phyloP scores from a whole-genome alignment of 2,329 filamentous ascomycete species.

The Aspergillus amoenus region DNA sequence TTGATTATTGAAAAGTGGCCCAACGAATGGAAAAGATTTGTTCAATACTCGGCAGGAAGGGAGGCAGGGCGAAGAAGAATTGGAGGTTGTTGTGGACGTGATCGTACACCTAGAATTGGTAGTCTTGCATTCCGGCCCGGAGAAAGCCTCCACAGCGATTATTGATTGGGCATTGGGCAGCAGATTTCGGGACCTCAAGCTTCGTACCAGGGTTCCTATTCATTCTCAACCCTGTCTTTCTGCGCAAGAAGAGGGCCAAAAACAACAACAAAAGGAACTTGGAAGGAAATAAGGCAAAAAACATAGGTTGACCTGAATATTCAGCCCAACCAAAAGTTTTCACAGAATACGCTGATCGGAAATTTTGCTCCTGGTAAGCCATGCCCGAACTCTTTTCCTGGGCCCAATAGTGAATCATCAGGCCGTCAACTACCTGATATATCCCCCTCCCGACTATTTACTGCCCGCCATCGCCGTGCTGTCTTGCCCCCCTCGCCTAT shows the following conservation, averaged over 20 bases:
- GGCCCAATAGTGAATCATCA: constrained; percentile 13
- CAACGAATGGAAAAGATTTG: not conserved
- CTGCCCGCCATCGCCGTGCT: not conserved
- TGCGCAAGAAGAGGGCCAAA: not conserved
- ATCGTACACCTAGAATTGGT: not conserved
- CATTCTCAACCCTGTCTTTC: not conserved
- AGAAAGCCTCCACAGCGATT: not conserved
- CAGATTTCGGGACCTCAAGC: constrained; percentile 15
- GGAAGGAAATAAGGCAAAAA: not conserved
- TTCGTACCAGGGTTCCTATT: constrained; percentile 4
- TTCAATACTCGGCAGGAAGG: not conserved
- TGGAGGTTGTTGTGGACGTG: not conserved
- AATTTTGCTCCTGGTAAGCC: not conserved
- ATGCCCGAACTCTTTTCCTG: constrained; percentile 7
- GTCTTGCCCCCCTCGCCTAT: not conserved
- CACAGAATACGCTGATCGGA: not conserved
- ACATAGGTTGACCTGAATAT: not conserved
- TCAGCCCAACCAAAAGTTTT: not conserved
- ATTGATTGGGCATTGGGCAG: constrained; percentile 27
- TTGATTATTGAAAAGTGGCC: not conserved
- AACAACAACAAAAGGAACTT: not conserved
- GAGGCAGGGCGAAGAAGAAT: not conserved
- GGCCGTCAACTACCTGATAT: constrained; percentile 10
- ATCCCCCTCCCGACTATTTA: not conserved
- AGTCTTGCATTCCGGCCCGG: too few species aligned